Percentiles rank a stretch among this genome's conserved stretches.
Conservation (phyloP, 2,329 filamentous ascomycete genomes). For the Cryphonectria parasitica region DNA sequence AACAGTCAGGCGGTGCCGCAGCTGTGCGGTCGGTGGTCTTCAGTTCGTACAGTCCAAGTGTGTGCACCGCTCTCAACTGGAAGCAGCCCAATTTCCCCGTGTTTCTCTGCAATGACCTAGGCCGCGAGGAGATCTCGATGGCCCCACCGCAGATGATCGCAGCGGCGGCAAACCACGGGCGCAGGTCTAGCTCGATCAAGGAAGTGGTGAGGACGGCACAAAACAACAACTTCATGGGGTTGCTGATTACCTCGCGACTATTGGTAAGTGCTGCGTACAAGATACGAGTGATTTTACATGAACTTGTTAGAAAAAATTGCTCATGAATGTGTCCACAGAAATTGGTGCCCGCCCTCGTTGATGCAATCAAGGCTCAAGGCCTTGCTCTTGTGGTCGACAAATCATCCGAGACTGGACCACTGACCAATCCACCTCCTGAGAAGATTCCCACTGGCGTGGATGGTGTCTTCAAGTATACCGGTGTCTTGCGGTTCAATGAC, state of each 20-base stretch:
- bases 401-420: slow-evolving; percentile 59
- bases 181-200: slow-evolving; percentile 84
- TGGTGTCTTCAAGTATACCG: slow-evolving; percentile 82
- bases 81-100: slow-evolving; percentile 99
- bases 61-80: slow-evolving; percentile 97
- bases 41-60: slow-evolving; percentile 85
- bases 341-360: slow-evolving; percentile 88
- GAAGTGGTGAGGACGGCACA: slow-evolving; percentile 92
- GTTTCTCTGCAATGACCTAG: slow-evolving; percentile 91
- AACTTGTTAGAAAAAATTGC: background rate
- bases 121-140: slow-evolving; percentile 57
- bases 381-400: slow-evolving; percentile 90
- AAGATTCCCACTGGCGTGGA: slow-evolving; percentile 81
- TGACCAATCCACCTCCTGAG: slow-evolving; percentile 54
- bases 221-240: slow-evolving; percentile 96
- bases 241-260: slow-evolving; percentile 86
- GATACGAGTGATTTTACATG: background rate
- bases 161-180: slow-evolving; percentile 58
- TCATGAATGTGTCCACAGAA: slow-evolving; percentile 61
- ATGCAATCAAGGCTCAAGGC: slow-evolving; percentile 92
- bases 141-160: slow-evolving; percentile 43
- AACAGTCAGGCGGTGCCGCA: slow-evolving; percentile 48
- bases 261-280: slow-evolving; percentile 62
- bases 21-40: slow-evolving; percentile 88
- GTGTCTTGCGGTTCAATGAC: slow-evolving; percentile 90